A percentile compares a stretch with the other conserved stretches of the same genome.
These are phyloP conservation scores for Ogataea ganodermae DNA, from an alignment of 805 yeast species.

Conservation along the genomic window DNA sequence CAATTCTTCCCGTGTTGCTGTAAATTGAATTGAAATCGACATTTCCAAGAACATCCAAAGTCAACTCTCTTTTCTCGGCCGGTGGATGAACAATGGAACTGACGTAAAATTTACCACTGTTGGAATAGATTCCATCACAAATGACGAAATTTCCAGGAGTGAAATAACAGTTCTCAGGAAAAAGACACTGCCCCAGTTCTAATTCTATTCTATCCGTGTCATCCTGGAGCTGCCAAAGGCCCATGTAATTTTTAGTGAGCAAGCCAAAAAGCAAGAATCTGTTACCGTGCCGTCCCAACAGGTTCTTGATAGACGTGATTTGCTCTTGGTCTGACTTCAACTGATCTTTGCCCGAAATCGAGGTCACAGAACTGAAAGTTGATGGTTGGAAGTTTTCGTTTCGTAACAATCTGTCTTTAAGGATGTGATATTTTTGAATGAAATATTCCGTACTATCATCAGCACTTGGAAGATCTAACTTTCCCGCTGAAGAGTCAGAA, in stretches of 20 bases:
- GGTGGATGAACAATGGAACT: conserved; percentile 85
- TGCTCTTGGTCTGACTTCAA: conserved; percentile 27
- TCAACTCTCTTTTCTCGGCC: conserved; percentile 67
- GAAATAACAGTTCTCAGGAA: conserved; percentile 65
- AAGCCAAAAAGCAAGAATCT: conserved; percentile 80
- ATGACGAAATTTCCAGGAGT: conserved; percentile 76
- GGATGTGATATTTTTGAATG: conserved; percentile 57
- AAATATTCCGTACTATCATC: conserved; percentile 43
- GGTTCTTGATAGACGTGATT: conserved; percentile 76
- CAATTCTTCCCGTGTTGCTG: conserved; percentile 51
- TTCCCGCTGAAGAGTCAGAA: not conserved
- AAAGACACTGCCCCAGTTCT: conserved; percentile 60
- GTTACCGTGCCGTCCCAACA: conserved; percentile 81
- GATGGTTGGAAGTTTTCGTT: conserved; percentile 71
- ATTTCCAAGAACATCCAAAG: conserved; percentile 75
- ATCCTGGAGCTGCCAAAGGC: conserved; percentile 79
- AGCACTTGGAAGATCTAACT: conserved; percentile 25
- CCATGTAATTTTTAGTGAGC: conserved; percentile 60
- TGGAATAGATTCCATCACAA: conserved; percentile 82
- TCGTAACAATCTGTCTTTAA: conserved; percentile 71
- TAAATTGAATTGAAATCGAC: conserved; percentile 56
- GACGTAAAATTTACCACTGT: conserved; percentile 71
- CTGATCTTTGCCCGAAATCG: conserved; percentile 36
- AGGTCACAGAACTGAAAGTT: conserved; percentile 44
- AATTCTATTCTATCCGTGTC: conserved; percentile 72